Percentiles rank a stretch among this genome's conserved stretches.
phyloP scores from a whole-genome alignment of 768 basidiomycete genomes.

The Trametes elegans region DNA sequence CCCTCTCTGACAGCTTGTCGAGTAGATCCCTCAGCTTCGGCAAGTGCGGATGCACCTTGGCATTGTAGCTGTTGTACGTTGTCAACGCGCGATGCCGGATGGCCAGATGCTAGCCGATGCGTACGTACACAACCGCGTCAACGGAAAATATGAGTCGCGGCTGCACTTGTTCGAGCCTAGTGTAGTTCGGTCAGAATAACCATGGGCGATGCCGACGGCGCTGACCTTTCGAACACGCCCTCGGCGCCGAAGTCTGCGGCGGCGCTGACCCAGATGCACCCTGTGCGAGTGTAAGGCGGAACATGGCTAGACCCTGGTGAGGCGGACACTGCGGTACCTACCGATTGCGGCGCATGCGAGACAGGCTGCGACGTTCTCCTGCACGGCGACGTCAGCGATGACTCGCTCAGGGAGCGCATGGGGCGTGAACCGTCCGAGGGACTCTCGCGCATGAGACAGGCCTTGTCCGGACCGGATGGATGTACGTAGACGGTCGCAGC shows the following conservation, averaged over 20 bases:
- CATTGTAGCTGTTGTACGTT: conserved; percentile 54
- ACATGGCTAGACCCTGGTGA: not conserved
- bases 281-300: conserved; percentile 17
- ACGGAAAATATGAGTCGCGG: conserved; percentile 72
- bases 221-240: conserved; percentile 71
- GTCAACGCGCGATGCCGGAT: not conserved
- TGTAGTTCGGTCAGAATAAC: not conserved
- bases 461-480: too few species aligned
- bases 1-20: conserved; percentile 43
- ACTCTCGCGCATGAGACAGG: not conserved
- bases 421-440: not conserved
- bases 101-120: not conserved
- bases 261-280: conserved; percentile 81
- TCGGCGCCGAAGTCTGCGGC: conserved; percentile 81
- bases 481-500: too few species aligned
- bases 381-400: conserved; percentile 2
- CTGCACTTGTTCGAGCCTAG: conserved; percentile 74
- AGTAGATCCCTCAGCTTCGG: conserved; percentile 62
- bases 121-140: conserved; percentile 63
- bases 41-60: conserved; percentile 63
- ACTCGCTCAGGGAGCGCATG: not conserved
- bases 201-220: conserved; percentile 1
- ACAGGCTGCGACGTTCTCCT: conserved; percentile 71
- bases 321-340: not conserved
- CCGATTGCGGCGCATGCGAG: conserved; percentile 69